Evolutionary conservation across 1,139 yeast species (phyloP).

Genomic region (Hanseniaspora gamundiae): DNA sequence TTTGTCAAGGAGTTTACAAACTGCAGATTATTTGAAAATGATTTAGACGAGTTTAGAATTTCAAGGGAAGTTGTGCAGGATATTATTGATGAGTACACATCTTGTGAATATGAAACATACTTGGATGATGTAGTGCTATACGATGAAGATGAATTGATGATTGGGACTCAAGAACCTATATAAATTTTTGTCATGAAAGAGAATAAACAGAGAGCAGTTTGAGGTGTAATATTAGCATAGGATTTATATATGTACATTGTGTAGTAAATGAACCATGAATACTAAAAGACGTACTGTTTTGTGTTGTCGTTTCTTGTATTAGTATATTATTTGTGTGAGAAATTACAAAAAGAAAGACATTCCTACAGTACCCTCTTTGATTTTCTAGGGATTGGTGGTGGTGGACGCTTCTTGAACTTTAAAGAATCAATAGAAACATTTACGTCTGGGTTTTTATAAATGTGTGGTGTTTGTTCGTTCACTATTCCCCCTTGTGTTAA

Average conservation of each 20-base stretch:
- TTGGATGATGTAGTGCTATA: constrained; percentile 28
- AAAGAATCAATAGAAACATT: constrained; percentile 26
- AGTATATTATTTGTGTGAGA: neutral
- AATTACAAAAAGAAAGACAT: neutral
- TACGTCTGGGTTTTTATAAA: constrained; percentile 11
- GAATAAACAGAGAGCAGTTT: neutral
- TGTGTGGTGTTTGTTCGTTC: constrained; percentile 7
- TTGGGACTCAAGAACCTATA: constrained; percentile 13
- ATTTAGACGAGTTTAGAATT: constrained; percentile 67
- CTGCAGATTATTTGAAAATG: constrained; percentile 43
- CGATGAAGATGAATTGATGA: constrained; percentile 19
- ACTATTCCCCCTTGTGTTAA: neutral
- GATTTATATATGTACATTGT: neutral
- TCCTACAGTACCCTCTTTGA: neutral
- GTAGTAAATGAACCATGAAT: too few relatives aligned
- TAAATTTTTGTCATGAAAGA: too few relatives aligned
- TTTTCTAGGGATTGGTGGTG: constrained; percentile 26
- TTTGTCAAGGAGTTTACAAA: constrained; percentile 68
- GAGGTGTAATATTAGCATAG: neutral
- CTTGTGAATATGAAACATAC: constrained; percentile 45
- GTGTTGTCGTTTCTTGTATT: too few relatives aligned
- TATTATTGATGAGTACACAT: constrained; percentile 61
- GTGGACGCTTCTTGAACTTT: constrained; percentile 24
- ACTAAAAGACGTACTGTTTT: too few relatives aligned
- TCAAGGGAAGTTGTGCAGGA: constrained; percentile 61